Evolutionary conservation across 345 rosid species (phyloP).

Genomic region (Eucalyptus polyanthemos): DNA sequence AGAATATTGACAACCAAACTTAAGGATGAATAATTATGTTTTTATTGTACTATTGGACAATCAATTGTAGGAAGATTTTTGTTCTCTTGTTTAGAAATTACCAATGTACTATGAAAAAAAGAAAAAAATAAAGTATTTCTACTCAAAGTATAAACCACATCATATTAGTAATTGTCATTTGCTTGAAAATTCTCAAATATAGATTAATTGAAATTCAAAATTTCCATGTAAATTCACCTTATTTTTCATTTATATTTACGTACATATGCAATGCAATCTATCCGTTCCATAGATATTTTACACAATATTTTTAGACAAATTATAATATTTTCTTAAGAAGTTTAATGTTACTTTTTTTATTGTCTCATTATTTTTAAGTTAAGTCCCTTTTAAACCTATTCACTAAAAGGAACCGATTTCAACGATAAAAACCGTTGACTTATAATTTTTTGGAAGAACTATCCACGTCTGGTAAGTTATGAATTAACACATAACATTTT

Average conservation of each 20-base stretch:
- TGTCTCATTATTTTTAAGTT: not conserved
- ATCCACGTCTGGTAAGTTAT: not conserved
- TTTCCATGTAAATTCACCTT: not conserved
- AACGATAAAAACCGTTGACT: not conserved
- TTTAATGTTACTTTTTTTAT: not conserved
- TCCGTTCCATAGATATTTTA: not conserved
- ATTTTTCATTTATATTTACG: too few species aligned
- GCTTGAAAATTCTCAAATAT: not conserved
- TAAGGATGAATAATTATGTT: not conserved
- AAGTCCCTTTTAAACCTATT: not conserved
- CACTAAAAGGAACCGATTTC: not conserved
- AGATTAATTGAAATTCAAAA: not conserved
- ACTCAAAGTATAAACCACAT: not conserved
- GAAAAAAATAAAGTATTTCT: not conserved
- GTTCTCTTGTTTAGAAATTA: not conserved
- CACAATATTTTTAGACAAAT: not conserved
- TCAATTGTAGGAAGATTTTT: not conserved
- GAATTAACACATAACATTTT: not conserved
- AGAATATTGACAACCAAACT: not conserved
- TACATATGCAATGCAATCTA: not conserved
- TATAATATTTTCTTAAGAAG: not conserved
- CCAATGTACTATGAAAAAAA: not conserved
- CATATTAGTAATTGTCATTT: not conserved
- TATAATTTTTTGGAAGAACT: not conserved
- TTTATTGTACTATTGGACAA: not conserved